These are phyloP conservation scores for Wallacemonas rigidus DNA, from an alignment of 208 protist species.

Conservation along the genomic window DNA sequence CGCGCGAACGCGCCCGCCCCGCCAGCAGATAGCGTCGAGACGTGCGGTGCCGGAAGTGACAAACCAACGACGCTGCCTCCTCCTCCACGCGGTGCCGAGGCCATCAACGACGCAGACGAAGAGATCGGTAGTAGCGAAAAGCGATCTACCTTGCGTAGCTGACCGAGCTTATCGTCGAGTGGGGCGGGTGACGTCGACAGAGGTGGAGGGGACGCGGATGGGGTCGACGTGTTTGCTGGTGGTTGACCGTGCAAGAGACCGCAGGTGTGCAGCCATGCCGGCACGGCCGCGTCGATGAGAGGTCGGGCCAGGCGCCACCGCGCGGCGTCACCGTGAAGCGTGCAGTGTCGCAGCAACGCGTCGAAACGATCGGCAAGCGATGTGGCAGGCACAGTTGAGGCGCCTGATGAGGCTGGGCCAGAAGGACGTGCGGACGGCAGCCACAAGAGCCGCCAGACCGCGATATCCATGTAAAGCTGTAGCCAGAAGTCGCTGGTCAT, in stretches of 20 bases:
- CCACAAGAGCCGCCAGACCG: slow-evolving; percentile 15
- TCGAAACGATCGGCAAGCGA: background rate
- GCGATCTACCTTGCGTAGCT: slow-evolving; percentile 5
- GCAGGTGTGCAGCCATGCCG: background rate
- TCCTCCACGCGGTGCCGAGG: background rate
- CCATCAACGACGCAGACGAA: background rate
- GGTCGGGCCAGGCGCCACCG: slow-evolving; percentile 20
- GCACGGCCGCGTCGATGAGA: slow-evolving; percentile 18
- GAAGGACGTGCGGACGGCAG: background rate
- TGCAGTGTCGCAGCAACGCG: slow-evolving; percentile 18
- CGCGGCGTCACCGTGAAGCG: slow-evolving; percentile 22
- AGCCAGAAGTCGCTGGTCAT: slow-evolving; percentile 27
- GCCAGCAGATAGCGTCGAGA: too few relatives aligned
- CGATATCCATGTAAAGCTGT: slow-evolving; percentile 41
- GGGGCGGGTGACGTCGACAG: background rate
- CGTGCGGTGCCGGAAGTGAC: too few relatives aligned
- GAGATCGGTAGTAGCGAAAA: slow-evolving; percentile 19
- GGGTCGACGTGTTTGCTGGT: too few relatives aligned
- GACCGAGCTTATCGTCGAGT: background rate
- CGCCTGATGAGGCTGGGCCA: too few relatives aligned
- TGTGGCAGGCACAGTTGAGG: background rate
- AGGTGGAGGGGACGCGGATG: background rate
- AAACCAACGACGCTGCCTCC: background rate
- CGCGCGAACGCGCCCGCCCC: background rate
- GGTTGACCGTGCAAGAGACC: background rate